Evolutionary conservation across 495 filamentous ascomycete species (phyloP).

Genomic region (Lichina pygmaea): DNA sequence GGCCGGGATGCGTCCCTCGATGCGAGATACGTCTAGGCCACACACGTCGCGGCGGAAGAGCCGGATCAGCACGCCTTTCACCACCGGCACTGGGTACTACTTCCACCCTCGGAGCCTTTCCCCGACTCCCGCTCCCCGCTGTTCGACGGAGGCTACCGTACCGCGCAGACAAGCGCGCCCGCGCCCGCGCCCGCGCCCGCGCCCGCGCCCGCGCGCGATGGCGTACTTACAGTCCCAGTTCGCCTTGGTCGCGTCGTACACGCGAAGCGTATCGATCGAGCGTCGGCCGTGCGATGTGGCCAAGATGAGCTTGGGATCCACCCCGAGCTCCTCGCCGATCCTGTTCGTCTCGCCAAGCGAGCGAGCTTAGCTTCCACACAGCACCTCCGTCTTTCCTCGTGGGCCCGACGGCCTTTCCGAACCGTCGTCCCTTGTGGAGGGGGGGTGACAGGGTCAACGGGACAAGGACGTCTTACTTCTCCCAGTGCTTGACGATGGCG

Average conservation of each 20-base stretch:
- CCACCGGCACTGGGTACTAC: too few species aligned
- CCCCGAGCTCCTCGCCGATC: slow-evolving; percentile 55
- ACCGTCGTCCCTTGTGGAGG: too few species aligned
- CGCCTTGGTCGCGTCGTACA: slow-evolving; percentile 54
- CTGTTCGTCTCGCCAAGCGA: slow-evolving; percentile 15
- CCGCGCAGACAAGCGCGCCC: too few species aligned
- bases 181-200: too few species aligned
- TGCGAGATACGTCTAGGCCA: slow-evolving; percentile 39
- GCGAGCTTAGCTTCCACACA: neutral
- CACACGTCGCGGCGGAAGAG: neutral
- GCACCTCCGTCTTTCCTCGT: too few species aligned
- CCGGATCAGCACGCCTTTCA: too few species aligned
- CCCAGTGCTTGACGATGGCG: slow-evolving; percentile 85
- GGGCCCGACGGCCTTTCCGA: neutral
- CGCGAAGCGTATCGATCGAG: slow-evolving; percentile 49
- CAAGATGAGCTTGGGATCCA: slow-evolving; percentile 57
- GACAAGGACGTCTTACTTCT: slow-evolving; percentile 29
- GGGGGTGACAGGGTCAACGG: too few species aligned
- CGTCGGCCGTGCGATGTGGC: slow-evolving; percentile 73
- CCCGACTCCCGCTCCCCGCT: neutral
- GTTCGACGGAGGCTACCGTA: neutral
- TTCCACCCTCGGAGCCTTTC: neutral
- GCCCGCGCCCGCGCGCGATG: too few species aligned
- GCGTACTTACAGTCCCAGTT: slow-evolving; percentile 63
- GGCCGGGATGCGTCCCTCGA: slow-evolving; percentile 55